Base-by-base conservation (phyloP, 331 rosid species). In the Malus hybrid region DNA sequence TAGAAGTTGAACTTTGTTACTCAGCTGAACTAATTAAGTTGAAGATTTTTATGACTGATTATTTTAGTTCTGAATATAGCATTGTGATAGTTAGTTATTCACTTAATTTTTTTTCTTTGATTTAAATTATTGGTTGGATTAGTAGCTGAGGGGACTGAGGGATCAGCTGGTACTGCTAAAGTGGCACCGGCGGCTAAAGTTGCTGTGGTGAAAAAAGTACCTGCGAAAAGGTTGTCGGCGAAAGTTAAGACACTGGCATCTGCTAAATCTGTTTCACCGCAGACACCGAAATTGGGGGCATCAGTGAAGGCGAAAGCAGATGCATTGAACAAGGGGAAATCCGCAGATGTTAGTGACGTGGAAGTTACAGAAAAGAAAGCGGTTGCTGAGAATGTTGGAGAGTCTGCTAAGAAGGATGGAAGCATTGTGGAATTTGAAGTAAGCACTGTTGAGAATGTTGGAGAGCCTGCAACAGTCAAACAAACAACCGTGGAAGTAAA, bases 381-480 rank as follows among this genome's bases (percentile, higher is more conserved):
- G 22, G 10, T 15, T 61, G 44, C 67, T 62, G 84, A 59, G 11
- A 68, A 34, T 79, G 78, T 67, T 63, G 83, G 55, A 13, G 88
- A 80, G 54, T 57, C 76, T 44, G 69, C 59, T 32, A 79, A 67
- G 87, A 78, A 15, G 64, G 96, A 76, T 29, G 79, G 32, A n/a
- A 70, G 57, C 5, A 74, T 44, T 24, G 72, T 69, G 68, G 88
- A 59, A 67, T 75, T 70, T 65, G 83, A 86, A 60, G 79, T 52
- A 24, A 55, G 79, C 6, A 77, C 48, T 20, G 74, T 69, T 70
- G 88, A 57, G 65, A 73, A 75, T 54, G 81, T 61, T 69, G 74
- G 81, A 16, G 73, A 76, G 65, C 65, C 12, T 52, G 57, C 10
- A 3, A 80, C 68, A 16, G 52, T 62, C 67, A 81, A 76, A 62